These are phyloP conservation scores for Alternaria sp. DNA, from an alignment of 2,329 filamentous ascomycete genomes.

Conservation along the genomic window DNA sequence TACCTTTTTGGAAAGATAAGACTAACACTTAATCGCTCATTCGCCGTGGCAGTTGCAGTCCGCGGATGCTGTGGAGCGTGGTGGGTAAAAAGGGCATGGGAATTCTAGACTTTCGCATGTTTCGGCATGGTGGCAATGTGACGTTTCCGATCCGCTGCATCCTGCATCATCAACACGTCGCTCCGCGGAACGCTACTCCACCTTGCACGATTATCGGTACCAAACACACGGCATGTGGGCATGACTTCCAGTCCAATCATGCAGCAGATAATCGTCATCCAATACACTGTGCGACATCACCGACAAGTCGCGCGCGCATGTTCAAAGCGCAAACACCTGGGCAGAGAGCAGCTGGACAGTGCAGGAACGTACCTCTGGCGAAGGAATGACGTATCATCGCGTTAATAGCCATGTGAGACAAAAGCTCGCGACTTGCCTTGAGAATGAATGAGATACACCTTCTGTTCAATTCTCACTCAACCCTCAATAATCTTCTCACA, in stretches of 20 bases:
- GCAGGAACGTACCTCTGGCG: not conserved
- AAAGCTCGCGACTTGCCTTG: not conserved
- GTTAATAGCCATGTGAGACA: not conserved
- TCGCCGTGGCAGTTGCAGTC: not conserved
- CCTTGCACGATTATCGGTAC: not conserved
- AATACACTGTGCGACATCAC: not conserved
- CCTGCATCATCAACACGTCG: not conserved
- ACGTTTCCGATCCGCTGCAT: conserved; percentile 5
- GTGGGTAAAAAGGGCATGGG: not conserved
- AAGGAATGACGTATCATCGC: conserved; percentile 1
- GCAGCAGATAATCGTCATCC: not conserved
- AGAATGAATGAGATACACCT: not conserved
- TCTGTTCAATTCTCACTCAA: not conserved
- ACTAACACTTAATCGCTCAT: not conserved
- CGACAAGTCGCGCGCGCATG: not conserved
- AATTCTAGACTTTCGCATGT: conserved; percentile 2
- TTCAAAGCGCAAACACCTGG: not conserved
- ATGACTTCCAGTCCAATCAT: not conserved
- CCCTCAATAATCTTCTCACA: not conserved
- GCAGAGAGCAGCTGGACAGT: not conserved
- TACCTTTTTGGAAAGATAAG: not conserved
- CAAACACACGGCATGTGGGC: not conserved
- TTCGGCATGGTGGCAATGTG: conserved; percentile 12
- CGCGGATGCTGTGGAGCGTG: not conserved
- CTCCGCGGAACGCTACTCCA: not conserved